Conservation (phyloP, 106 monocot species). For the Acanthochlamys bracteata region DNA sequence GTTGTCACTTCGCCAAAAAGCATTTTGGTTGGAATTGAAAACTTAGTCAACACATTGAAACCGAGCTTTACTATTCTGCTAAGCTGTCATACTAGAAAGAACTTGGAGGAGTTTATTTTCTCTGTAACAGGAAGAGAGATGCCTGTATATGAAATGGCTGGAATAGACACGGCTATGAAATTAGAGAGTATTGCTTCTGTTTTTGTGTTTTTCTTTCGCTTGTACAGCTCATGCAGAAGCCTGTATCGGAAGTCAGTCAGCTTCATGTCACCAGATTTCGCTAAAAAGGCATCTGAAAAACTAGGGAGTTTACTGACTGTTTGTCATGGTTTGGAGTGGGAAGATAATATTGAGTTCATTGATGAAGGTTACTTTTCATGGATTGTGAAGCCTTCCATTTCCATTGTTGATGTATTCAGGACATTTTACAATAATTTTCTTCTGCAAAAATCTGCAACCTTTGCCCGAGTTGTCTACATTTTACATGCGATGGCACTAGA, state of each 20-base stretch:
- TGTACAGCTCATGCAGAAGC: conserved; percentile 79
- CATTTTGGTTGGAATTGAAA: conserved; percentile 52
- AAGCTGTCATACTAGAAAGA: conserved; percentile 23
- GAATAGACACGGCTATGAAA: conserved; percentile 4
- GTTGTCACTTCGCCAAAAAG: conserved; percentile 70
- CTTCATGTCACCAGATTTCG: conserved; percentile 57
- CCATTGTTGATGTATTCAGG: conserved; percentile 40
- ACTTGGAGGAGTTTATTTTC: conserved; percentile 28
- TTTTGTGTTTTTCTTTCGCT: conserved; percentile 59
- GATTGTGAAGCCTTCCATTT: conserved; percentile 43
- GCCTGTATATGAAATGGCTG: conserved; percentile 13
- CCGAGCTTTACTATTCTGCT: conserved; percentile 36
- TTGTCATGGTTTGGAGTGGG: conserved; percentile 48
- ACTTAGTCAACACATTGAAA: conserved; percentile 36
- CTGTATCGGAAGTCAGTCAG: conserved; percentile 52
- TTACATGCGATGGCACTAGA: conserved; percentile 53
- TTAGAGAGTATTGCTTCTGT: conserved; percentile 35
- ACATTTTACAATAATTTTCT: conserved; percentile 24
- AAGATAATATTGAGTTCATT: conserved; percentile 19
- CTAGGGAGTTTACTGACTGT: conserved; percentile 44
- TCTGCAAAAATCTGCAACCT: conserved; percentile 9
- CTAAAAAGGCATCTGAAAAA: conserved; percentile 46
- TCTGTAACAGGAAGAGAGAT: conserved; percentile 39
- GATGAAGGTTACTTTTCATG: conserved; percentile 72
- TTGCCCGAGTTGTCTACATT: conserved; percentile 49